A percentile compares a stretch with the other conserved stretches of the same genome.
These are phyloP conservation scores for Smittium culicis DNA, from an alignment of 371 early-diverging fungal species.

Conservation along the genomic window DNA sequence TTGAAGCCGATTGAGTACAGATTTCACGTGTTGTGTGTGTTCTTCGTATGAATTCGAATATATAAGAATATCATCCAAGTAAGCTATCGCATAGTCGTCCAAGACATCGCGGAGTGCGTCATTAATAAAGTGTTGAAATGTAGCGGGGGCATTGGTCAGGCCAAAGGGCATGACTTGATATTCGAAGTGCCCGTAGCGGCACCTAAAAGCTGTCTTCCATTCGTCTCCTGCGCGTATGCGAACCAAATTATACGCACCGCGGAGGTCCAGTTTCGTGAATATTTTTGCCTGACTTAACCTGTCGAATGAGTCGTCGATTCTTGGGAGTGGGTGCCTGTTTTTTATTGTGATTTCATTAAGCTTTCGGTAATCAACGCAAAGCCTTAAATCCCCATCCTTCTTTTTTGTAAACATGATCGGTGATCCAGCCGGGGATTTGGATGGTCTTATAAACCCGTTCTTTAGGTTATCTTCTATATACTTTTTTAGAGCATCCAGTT, in stretches of 20 bases:
- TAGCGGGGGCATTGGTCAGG: slow-evolving; percentile 30
- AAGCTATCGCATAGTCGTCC: slow-evolving; percentile 31
- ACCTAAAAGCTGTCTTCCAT: slow-evolving; percentile 38
- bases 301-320: slow-evolving; percentile 26
- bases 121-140: slow-evolving; percentile 34
- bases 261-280: slow-evolving; percentile 27
- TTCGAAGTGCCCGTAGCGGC: slow-evolving; percentile 31
- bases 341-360: slow-evolving; percentile 26
- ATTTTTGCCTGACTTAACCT: slow-evolving; percentile 3
- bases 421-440: slow-evolving; percentile 14
- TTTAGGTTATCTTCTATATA: background rate
- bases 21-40: slow-evolving; percentile 28
- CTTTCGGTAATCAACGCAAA: slow-evolving; percentile 28
- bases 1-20: slow-evolving; percentile 26
- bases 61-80: slow-evolving; percentile 44
- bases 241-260: slow-evolving; percentile 30
- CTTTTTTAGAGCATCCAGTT: background rate
- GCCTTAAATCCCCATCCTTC: slow-evolving; percentile 26
- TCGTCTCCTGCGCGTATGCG: slow-evolving; percentile 17
- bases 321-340: slow-evolving; percentile 26
- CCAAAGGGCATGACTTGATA: slow-evolving; percentile 41
- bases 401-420: slow-evolving; percentile 37
- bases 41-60: slow-evolving; percentile 33
- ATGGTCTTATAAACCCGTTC: slow-evolving; percentile 13
- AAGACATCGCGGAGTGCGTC: slow-evolving; percentile 22